Percentiles rank a stretch among this genome's conserved stretches.
phyloP scores from a whole-genome alignment of 2,329 filamentous ascomycete genomes.

The Exophiala mesophila region DNA sequence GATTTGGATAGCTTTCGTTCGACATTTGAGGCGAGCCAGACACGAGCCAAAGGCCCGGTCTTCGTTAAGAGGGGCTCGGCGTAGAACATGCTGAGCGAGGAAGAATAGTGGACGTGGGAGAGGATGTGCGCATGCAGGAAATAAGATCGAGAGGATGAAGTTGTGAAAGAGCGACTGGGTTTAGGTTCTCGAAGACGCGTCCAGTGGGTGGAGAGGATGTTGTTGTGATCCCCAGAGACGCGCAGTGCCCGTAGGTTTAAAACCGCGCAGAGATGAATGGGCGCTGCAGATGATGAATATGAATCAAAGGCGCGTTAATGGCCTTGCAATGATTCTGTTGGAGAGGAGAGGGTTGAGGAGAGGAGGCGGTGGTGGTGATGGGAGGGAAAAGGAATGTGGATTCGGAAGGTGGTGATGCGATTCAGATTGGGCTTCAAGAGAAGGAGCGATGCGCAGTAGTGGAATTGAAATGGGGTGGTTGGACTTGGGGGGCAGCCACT shows the following conservation, averaged over 20 bases:
- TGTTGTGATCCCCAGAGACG: not conserved
- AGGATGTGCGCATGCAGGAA: not conserved
- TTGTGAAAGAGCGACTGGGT: not conserved
- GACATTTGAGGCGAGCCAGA: slow-evolving; percentile 96
- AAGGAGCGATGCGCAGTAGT: too few species aligned
- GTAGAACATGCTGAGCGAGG: slow-evolving; percentile 72
- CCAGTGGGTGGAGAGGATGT: not conserved
- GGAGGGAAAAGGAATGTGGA: too few species aligned
- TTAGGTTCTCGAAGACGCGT: not conserved
- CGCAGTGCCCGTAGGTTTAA: too few species aligned
- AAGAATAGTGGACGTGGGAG: not conserved
- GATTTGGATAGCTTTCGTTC: slow-evolving; percentile 98
- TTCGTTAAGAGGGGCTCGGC: slow-evolving; percentile 93
- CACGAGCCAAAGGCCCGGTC: slow-evolving; percentile 92
- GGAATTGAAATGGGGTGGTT: too few species aligned
- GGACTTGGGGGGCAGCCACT: too few species aligned
- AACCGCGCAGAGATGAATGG: not conserved
- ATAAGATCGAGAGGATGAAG: slow-evolving; percentile 8
- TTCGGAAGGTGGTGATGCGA: too few species aligned
- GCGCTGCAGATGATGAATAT: not conserved
- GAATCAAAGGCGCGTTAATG: not conserved
- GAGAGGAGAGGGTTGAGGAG: too few species aligned
- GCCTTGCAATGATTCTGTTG: too few species aligned
- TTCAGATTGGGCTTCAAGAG: too few species aligned
- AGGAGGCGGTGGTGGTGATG: too few species aligned